Evolutionary conservation across 2,329 filamentous ascomycete genomes (phyloP), one percentile per base, ranked within the genome.

Genomic region (Bisporella sp.): DNA sequence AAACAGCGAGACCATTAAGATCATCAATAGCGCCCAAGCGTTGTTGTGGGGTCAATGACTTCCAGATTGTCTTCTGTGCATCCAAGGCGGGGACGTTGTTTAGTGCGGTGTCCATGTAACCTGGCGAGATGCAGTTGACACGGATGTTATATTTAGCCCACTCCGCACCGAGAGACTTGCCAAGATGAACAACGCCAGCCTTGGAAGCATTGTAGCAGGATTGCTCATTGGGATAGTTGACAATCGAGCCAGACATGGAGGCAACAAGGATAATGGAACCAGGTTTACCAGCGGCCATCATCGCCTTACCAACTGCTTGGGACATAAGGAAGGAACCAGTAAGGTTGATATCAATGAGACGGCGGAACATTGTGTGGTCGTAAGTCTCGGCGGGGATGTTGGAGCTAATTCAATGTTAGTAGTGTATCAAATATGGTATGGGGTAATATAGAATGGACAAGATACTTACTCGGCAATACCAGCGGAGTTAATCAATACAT

Each of bases 141-240:
- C 87, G 84, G 64, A 92, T 89, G 60, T 78, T 76, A 69, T 89
- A 78, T 71, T 87, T 85, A 62, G 87, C 85, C 87, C 88, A 92
- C 71, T 93, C 88, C 49, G 87, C 86, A 41, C 86, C 87, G 29
- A 93, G 79, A 4, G 85, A 89, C 74, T 87, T 89, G 69, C 81
- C 85, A 48, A 91, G 78, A 70, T 88, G 84, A 58, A 89, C 79
- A 37, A 90, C 85, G 61, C 82, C 87, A 12, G 87, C 85, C 78
- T 91, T 91, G 69, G 84, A 88, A 31, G 86, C 85, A 64, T 91
- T 91, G 79, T 92, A 92, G 70, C 84, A 87, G 44, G 76, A 82
- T 72, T 91, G 87, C 72, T 89, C 84, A 71, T 91, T 87, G 5
- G 87, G 87, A 73, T 84, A 90, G 79, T 92, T 92, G 76, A 90